A percentile compares a stretch with the other conserved stretches of the same genome.
These are phyloP conservation scores for Vickermania spadyakhi DNA, from an alignment of 208 protist species.

Conservation along the genomic window DNA sequence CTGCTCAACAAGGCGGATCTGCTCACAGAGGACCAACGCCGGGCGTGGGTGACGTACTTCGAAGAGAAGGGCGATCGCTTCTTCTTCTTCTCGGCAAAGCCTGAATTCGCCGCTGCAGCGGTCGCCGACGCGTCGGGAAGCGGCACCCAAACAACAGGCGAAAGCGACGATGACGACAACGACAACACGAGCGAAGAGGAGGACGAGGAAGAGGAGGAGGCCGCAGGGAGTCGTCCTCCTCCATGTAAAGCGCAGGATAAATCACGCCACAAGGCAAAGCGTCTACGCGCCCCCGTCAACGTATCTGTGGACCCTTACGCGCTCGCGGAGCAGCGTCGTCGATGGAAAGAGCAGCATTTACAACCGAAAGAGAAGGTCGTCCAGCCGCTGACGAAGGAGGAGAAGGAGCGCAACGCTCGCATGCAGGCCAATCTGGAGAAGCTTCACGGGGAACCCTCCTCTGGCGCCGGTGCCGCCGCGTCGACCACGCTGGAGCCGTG, in stretches of 20 bases:
- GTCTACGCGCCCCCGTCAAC: constrained; percentile 62
- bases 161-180: constrained; percentile 1
- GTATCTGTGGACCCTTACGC: constrained; percentile 64
- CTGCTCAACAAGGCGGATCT: constrained; percentile 99
- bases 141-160: constrained; percentile 3
- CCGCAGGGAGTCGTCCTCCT: constrained; percentile 11
- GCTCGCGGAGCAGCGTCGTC: constrained; percentile 38
- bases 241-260: constrained; percentile 42
- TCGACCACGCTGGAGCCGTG: constrained; percentile 21
- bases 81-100: constrained; percentile 90
- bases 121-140: constrained; percentile 7
- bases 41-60: constrained; percentile 93
- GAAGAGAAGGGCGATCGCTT: constrained; percentile 56
- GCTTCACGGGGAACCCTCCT: no score
- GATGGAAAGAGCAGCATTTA: constrained; percentile 20
- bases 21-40: constrained; percentile 89
- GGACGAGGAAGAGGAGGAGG: constrained; percentile 14
- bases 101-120: constrained; percentile 13
- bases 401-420: constrained; percentile 48
- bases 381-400: constrained; percentile 52
- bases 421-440: constrained; percentile 12
- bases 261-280: constrained; percentile 63
- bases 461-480: constrained; percentile 4
- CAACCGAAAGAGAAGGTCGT: constrained; percentile 27
- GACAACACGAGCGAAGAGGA: constrained; percentile 17